Percentiles rank a stretch among this genome's conserved stretches.
phyloP scores from a whole-genome alignment of 441 rosid species.

The Biscutella laevigata region DNA sequence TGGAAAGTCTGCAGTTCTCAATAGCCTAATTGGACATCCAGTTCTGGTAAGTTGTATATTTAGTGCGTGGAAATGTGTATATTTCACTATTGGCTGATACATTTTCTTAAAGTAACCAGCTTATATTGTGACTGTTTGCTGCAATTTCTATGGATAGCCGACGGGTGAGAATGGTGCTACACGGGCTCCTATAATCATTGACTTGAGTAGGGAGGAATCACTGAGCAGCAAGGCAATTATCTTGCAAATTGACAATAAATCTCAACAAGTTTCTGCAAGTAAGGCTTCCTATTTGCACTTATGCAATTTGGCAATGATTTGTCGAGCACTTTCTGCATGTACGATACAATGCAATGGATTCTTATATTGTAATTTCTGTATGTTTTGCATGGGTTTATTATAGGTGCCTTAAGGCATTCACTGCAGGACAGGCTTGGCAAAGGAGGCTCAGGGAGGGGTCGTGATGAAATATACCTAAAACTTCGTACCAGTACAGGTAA shows the following conservation, averaged over 20 bases:
- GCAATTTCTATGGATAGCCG: slow-evolving; percentile 34
- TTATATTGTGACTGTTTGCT: not conserved
- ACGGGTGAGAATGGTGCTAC: slow-evolving; percentile 82
- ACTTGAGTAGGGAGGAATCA: slow-evolving; percentile 45
- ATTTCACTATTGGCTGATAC: slow-evolving; percentile 6
- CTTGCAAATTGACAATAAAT: slow-evolving; percentile 57
- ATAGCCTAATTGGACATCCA: slow-evolving; percentile 67
- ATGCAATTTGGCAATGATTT: slow-evolving; percentile 1
- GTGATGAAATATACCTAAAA: slow-evolving; percentile 59
- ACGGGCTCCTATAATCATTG: slow-evolving; percentile 62
- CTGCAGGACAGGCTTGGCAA: slow-evolving; percentile 69
- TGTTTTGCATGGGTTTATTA: too few species aligned
- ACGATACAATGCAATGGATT: slow-evolving; percentile 2
- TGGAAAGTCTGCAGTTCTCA: slow-evolving; percentile 67
- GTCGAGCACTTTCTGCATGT: not conserved
- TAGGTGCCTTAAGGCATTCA: slow-evolving; percentile 72
- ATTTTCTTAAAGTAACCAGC: not conserved
- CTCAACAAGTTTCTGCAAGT: slow-evolving; percentile 75
- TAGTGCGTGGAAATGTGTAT: slow-evolving; percentile 5
- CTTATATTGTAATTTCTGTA: too few species aligned
- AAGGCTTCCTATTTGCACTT: slow-evolving; percentile 23
- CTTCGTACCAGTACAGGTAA: slow-evolving; percentile 65
- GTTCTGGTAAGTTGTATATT: slow-evolving; percentile 46
- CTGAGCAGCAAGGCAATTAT: slow-evolving; percentile 60
- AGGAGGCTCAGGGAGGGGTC: slow-evolving; percentile 51